Evolutionary conservation across 2,329 filamentous ascomycete species (phyloP), one percentile per base, ranked within the genome.

Genomic region (Xylariaceae sp.): DNA sequence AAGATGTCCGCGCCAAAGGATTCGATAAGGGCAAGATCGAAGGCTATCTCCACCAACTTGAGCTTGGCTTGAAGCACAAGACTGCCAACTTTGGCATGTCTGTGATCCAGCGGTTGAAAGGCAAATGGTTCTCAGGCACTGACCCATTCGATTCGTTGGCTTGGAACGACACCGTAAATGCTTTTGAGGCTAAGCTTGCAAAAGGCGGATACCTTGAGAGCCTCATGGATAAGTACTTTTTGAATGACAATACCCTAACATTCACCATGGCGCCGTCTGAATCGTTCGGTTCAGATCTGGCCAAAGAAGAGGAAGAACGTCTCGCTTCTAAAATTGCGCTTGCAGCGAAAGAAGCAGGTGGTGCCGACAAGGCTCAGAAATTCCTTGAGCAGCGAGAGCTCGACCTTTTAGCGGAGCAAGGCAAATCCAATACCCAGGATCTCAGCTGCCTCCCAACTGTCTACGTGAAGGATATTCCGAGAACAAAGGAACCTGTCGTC

Each of bases 61-160:
- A 99, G 68, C 79, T 99, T n/a, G 81, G 86, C 0, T 74, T 97
- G 45, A 97, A 97, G 73, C 91, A 99, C 74, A 97, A 97, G 77
- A 97, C 91, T 1, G 90, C 94, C 49, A 91, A 88, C 64, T 99
- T 99, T 66, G 94, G 94, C 13, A 90, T 97, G 79, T 86, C 87
- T 16, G 82, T 97, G 48, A 83, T 99, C 71, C 90, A 96, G 62
- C 84, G 93, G 40, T 79, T 97, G 7, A 89, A 96, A 66, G 88
- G 90, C 2, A 87, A 88, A 53, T 99, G 94, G 94, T 97, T 99
- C 72, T 95, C 94, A 51, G 94, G 93, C 5, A 85, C 91, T 3
- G 90, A 97, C 67, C 93, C 94, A 0, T 95, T 97, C 71, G 86
- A 96, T 59, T 86, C 90, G 12, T 76, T 99, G 34, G 88, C 90